phyloP scores from a whole-genome alignment of 2,329 filamentous ascomycete species.

The Botrytis medusae region DNA sequence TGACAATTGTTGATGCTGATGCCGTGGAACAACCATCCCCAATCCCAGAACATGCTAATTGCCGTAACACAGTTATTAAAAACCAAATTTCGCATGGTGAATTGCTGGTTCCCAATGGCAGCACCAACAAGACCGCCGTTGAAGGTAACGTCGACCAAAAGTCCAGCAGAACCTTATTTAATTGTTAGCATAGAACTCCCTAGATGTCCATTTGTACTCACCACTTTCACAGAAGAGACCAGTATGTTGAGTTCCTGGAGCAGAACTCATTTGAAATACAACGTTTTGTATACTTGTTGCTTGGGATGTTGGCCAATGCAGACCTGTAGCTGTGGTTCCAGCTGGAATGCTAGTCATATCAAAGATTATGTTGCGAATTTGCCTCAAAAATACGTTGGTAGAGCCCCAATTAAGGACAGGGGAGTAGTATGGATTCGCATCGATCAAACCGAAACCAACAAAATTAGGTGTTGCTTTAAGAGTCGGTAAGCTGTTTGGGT shows the following conservation, averaged over 20 bases:
- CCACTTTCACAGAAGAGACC: constrained; percentile 60
- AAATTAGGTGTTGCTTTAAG: constrained; percentile 73
- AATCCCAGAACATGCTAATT: constrained; percentile 59
- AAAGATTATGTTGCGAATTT: constrained; percentile 64
- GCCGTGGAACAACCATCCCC: constrained; percentile 57
- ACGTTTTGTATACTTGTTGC: constrained; percentile 63
- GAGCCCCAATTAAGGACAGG: constrained; percentile 70
- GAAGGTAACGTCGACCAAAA: constrained; percentile 59
- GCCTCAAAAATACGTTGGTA: constrained; percentile 67
- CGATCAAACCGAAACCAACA: constrained; percentile 73
- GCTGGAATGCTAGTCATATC: constrained; percentile 47
- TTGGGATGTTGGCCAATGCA: constrained; percentile 56
- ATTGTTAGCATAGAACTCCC: not conserved
- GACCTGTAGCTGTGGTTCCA: constrained; percentile 40
- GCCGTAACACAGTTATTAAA: constrained; percentile 49
- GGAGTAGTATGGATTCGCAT: constrained; percentile 77
- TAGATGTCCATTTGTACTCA: constrained; percentile 42
- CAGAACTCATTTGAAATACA: constrained; percentile 55
- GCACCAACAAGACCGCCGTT: constrained; percentile 60
- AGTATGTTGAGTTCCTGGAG: constrained; percentile 49
- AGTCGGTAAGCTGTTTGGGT: constrained; percentile 54
- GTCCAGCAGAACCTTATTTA: constrained; percentile 53
- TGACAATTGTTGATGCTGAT: constrained; percentile 53
- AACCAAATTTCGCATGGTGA: constrained; percentile 56
- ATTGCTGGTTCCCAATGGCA: constrained; percentile 65